Evolutionary conservation across 352 stramenopile genomes (phyloP).

Genomic region (Halophytophthora batemanensis): DNA sequence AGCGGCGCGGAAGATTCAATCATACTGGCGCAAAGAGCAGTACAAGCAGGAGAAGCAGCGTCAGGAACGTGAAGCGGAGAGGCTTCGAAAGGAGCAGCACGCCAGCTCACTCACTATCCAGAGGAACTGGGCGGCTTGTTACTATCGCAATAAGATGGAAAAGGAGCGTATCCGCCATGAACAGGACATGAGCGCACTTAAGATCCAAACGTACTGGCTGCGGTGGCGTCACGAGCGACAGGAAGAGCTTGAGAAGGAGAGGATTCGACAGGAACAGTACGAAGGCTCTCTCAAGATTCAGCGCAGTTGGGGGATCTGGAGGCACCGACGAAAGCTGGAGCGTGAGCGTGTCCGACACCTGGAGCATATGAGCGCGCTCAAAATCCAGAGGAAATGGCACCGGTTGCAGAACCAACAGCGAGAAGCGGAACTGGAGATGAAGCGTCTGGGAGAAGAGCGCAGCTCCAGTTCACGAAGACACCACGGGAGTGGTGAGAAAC

Average conservation of each 20-base stretch:
- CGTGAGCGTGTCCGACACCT: constrained; percentile 16
- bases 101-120: constrained; percentile 20
- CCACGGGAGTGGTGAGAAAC: no score
- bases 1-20: constrained; percentile 11
- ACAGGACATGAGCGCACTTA: constrained; percentile 21
- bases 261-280: constrained; percentile 23
- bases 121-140: constrained; percentile 14
- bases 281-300: constrained; percentile 26
- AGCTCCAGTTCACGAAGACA: no score
- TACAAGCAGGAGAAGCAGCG: neutral
- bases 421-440: neutral
- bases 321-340: constrained; percentile 16
- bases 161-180: constrained; percentile 14
- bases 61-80: constrained; percentile 5
- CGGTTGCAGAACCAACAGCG: constrained; percentile 9
- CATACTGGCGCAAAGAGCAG: constrained; percentile 12
- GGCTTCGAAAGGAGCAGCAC: constrained; percentile 8
- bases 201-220: constrained; percentile 23
- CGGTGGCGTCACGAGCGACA: constrained; percentile 20
- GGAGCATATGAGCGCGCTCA: constrained; percentile 20
- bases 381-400: constrained; percentile 30
- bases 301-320: constrained; percentile 15
- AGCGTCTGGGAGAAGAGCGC: neutral
- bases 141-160: constrained; percentile 23
- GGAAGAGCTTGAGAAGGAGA: constrained; percentile 21